Base-by-base conservation (phyloP, 169 alveolate genomes). In the Amoebophrya sp. region DNA sequence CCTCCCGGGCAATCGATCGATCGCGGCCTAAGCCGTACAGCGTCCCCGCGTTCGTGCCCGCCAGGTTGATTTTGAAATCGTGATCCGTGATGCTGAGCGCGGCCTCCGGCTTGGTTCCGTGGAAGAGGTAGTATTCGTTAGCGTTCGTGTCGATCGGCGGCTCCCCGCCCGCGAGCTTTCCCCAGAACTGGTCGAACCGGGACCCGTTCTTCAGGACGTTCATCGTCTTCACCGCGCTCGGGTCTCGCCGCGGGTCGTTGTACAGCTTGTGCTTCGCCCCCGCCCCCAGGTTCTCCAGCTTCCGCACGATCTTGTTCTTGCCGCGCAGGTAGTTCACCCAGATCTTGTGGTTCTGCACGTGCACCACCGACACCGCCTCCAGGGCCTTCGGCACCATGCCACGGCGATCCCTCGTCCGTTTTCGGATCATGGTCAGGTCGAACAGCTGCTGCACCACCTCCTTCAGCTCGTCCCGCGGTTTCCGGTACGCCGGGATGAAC, bases 11-110 rank as follows among this genome's bases (percentile, higher is more conserved):
- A n/a, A n/a, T n/a, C n/a, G n/a, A n/a, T n/a, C n/a, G n/a, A n/a
- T n/a, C n/a, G n/a, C n/a, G n/a, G n/a, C n/a, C n/a, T n/a, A n/a
- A n/a, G n/a, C 93, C 93, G 48, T 92, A 92, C 18, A 92, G 45
- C 31, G 92, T 87, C 38, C 93, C 93, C 18, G 93, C 93, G 38
- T 89, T 88, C 26, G 93, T 50, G 1, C 93, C 93, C 0, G 93
- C 93, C 39, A 69, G 88, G 20, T 69, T 69, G 78, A 58, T 16
- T 29, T 58, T 58, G 78, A 58, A 58, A 58, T 58, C 78, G 10
- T 2, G 4, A 16, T 58, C 78, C 7, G 78, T 58, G 78, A 58
- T 58, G 34, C 34, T 1, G 34, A 58, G 34, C 26, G 78, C 78
- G 34, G 78, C 78, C 34, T 58, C 78, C 29, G 78, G 78, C 34